Base-by-base conservation (phyloP, 768 basidiomycete species). In the Asterophora lycoperdoides region DNA sequence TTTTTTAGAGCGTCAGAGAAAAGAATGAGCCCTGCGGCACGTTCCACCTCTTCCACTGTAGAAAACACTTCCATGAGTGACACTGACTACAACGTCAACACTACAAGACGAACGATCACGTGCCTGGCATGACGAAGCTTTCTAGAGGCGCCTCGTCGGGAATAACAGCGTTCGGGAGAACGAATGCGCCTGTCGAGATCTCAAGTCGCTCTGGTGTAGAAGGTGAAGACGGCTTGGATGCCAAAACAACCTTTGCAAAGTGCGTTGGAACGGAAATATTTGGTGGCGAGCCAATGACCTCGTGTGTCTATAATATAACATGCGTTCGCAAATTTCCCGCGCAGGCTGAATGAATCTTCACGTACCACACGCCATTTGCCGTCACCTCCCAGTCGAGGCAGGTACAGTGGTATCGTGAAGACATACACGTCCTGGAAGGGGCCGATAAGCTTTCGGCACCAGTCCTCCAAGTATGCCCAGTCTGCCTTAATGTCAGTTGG, bases 341-440 rank as follows among this genome's bases (percentile, higher is more conserved):
- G 1, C 9, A 15, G 1, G 45, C 48, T 30, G 30, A 43, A 45
- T 26, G 35, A 2, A 38, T 8, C 14, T n/a, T 28, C 13, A 80
- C 90, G 68, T 60, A 96, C 94, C 56, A 98, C 88, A 48, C 91
- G 83, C 86, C 88, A 97, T 69, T 95, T 98, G 8, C 94, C 93
- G 60, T 98, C 95, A 3, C 81, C 59, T 4, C 91, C 87, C 41
- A 80, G 78, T 41, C 79, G 82, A 1, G 96, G 96, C 2, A 97
- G 80, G 69, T 98, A 99, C n/a, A 99, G 73, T 0, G 96, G 96
- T 14, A 99, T 78, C 3, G 96, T 99, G 70, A 99, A 99, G 40
- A 98, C 84, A 67, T 94, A 99, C 42, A 99, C 96, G 61, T 99
- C 93, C 35, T 88, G 70, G 64, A 96, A 99, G 23, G 74, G 78